Percentiles rank a stretch among this genome's conserved stretches.
phyloP scores from a whole-genome alignment of 331 rosid genomes.

The Stylosanthes scabra region DNA sequence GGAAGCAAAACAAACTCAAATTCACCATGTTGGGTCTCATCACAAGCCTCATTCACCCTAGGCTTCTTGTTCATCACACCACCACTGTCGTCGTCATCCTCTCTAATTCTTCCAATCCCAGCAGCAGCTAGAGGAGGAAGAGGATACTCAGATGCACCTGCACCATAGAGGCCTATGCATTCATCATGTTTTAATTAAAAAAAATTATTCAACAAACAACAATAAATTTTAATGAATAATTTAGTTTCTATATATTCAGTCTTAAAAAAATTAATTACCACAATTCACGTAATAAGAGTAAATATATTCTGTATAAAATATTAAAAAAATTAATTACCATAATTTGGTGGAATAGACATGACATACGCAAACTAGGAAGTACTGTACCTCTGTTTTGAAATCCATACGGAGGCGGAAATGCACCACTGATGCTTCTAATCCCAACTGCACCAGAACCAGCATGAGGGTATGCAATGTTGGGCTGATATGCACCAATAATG shows the following conservation, averaged over 20 bases:
- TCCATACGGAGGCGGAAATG: neutral
- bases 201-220: too few relatives aligned
- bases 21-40: neutral
- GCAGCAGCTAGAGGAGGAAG: too few relatives aligned
- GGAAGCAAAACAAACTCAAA: neutral
- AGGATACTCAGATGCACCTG: neutral
- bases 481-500: neutral
- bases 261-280: neutral
- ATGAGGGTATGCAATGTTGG: too few relatives aligned
- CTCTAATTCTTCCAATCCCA: too few relatives aligned
- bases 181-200: neutral
- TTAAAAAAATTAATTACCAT: too few relatives aligned
- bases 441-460: neutral
- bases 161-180: neutral
- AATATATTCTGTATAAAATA: too few relatives aligned
- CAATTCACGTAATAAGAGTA: too few relatives aligned
- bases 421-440: neutral
- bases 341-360: neutral
- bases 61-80: too few relatives aligned
- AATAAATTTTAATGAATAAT: too few relatives aligned
- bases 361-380: neutral
- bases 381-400: neutral
- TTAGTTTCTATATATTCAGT: too few relatives aligned
- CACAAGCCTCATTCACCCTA: neutral
- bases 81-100: too few relatives aligned